Conservation (phyloP, 177 flowering plant genomes). For the Tripterygium wilfordii region DNA sequence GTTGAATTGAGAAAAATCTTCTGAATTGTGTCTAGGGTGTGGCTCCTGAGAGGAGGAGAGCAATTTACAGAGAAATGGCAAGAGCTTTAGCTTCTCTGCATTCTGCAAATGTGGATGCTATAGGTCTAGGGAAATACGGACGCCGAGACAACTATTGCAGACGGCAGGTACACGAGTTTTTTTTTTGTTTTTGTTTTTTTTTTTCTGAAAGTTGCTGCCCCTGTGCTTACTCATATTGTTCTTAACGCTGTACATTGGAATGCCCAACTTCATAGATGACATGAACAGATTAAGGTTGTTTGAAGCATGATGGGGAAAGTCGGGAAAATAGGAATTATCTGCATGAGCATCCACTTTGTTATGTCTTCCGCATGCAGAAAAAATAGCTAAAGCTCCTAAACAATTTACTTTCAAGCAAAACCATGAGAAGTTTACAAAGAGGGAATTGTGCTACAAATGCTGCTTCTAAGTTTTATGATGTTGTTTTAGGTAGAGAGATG, state of each 20-base stretch:
- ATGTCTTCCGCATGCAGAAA: no score
- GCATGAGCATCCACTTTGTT: no score
- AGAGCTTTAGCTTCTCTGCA: conserved; percentile 72
- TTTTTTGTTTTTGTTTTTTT: neutral
- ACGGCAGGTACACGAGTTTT: conserved; percentile 59
- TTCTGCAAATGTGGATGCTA: conserved; percentile 62
- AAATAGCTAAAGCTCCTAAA: no score
- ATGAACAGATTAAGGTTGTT: no score
- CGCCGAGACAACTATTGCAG: conserved; percentile 69
- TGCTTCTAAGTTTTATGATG: neutral
- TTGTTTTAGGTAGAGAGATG: conserved; percentile 81
- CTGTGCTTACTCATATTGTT: no score
- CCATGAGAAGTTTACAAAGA: no score
- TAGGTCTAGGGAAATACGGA: conserved; percentile 76
- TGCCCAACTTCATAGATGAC: no score
- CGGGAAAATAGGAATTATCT: no score
- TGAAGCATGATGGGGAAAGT: no score
- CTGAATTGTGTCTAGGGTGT: conserved; percentile 36
- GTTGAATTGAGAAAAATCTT: neutral
- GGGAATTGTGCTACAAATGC: no score
- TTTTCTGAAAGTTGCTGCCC: neutral
- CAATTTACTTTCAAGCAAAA: no score
- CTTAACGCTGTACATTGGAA: no score
- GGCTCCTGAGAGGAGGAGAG: conserved; percentile 48
- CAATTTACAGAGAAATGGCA: conserved; percentile 62